These are phyloP conservation scores for Coniochaeta prunicola DNA, from an alignment of 2,329 filamentous ascomycete species.

Conservation along the genomic window DNA sequence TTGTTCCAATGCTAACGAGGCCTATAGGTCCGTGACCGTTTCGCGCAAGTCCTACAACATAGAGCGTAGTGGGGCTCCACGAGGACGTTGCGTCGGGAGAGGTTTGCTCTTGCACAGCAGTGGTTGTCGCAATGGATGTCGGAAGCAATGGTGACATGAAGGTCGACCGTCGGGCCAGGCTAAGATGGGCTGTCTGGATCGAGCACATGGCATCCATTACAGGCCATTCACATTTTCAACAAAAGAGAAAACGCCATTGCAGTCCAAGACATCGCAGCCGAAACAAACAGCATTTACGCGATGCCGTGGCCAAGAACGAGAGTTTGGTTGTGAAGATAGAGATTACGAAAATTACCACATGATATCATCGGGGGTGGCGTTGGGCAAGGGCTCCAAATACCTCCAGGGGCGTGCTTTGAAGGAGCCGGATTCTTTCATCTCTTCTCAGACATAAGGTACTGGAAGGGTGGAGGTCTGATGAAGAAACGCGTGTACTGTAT, in stretches of 20 bases:
- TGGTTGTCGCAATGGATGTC: not conserved
- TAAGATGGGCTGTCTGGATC: not conserved
- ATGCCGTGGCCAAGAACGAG: not conserved
- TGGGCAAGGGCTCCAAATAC: not conserved
- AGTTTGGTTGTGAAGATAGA: not conserved
- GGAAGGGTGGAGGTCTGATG: not conserved
- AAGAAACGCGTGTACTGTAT: not conserved
- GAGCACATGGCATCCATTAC: not conserved
- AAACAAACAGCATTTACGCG: conserved; percentile 13
- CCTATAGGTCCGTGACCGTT: not conserved
- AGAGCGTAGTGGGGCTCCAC: not conserved
- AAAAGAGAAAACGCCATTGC: not conserved
- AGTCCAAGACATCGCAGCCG: not conserved
- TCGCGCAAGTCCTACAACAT: not conserved
- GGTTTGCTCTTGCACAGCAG: not conserved
- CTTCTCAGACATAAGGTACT: not conserved
- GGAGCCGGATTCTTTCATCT: not conserved
- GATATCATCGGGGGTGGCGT: not conserved
- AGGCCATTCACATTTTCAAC: not conserved
- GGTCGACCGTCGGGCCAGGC: not conserved
- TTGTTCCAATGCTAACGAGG: not conserved
- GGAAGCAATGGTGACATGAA: not conserved
- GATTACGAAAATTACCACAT: not conserved
- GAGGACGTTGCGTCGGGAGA: not conserved
- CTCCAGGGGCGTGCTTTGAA: not conserved